Evolutionary conservation across 371 early-diverging fungal species (phyloP).

Genomic region (Apophysomyces elegans): DNA sequence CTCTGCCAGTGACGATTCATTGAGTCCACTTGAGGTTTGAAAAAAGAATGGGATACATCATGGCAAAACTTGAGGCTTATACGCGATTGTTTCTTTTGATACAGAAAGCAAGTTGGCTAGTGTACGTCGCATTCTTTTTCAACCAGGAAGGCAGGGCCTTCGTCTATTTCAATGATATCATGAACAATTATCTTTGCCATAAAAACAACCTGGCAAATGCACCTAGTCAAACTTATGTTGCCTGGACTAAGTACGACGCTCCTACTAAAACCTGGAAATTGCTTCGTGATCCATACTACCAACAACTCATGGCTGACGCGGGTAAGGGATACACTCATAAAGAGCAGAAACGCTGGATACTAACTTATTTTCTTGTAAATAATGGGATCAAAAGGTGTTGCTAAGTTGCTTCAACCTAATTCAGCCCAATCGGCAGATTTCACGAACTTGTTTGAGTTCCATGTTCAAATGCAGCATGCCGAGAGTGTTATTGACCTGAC

Average conservation of each 20-base stretch:
- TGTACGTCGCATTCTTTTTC: constrained; percentile 24
- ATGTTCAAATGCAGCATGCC: constrained; percentile 20
- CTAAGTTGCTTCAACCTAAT: constrained; percentile 19
- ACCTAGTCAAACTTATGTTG: constrained; percentile 16
- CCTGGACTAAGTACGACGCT: constrained; percentile 25
- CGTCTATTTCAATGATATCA: constrained; percentile 15
- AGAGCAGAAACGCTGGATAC: background rate
- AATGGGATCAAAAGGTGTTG: constrained; percentile 7
- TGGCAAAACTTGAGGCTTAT: background rate
- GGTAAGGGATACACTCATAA: constrained; percentile 11
- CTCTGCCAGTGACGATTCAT: constrained; percentile 16
- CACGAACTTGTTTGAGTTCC: constrained; percentile 20
- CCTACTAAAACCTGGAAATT: constrained; percentile 20
- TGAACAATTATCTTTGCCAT: constrained; percentile 23
- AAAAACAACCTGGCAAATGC: constrained; percentile 17
- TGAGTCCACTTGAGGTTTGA: constrained; percentile 27
- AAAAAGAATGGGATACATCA: background rate
- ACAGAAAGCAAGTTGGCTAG: constrained; percentile 33
- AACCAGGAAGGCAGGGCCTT: constrained; percentile 20
- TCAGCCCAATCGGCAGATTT: constrained; percentile 14
- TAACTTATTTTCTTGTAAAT: background rate
- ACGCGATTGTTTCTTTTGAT: too few species aligned
- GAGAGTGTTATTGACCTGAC: constrained; percentile 23
- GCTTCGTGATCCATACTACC: constrained; percentile 17
- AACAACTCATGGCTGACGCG: constrained; percentile 18